phyloP scores from a whole-genome alignment of 2,329 filamentous ascomycete species.

The Trichoderma sp. region DNA sequence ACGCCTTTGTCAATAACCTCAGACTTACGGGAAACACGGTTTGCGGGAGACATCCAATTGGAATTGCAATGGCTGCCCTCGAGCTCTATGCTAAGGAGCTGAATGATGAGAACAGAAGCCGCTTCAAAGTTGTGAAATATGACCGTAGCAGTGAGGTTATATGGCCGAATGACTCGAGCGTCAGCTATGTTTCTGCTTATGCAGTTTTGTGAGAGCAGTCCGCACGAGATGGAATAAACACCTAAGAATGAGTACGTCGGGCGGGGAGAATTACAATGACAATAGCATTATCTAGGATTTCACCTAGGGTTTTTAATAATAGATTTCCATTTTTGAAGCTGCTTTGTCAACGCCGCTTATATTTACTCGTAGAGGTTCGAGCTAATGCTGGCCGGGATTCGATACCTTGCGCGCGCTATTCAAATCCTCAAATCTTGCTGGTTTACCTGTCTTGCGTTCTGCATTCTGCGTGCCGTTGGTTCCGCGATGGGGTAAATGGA shows the following conservation, averaged over 20 bases:
- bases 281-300: background rate
- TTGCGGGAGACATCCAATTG: conserved; percentile 92
- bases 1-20: conserved; percentile 66
- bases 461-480: background rate
- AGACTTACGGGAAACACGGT: conserved; percentile 80
- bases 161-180: conserved; percentile 70
- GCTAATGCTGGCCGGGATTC: background rate
- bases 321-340: background rate
- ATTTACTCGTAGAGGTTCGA: background rate
- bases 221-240: background rate
- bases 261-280: background rate
- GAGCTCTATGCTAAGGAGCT: conserved; percentile 56
- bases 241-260: background rate
- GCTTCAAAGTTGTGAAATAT: conserved; percentile 80
- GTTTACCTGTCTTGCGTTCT: background rate
- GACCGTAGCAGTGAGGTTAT: conserved; percentile 77
- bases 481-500: background rate
- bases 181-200: conserved; percentile 94
- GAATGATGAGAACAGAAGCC: conserved; percentile 42
- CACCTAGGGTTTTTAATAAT: background rate
- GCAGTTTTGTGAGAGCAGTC: conserved; percentile 56
- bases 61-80: conserved; percentile 83
- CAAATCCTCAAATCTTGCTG: background rate
- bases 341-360: background rate
- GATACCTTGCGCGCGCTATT: background rate